These are phyloP conservation scores for Endocalyx cinctus DNA, from an alignment of 2,329 filamentous ascomycete species.

Conservation along the genomic window DNA sequence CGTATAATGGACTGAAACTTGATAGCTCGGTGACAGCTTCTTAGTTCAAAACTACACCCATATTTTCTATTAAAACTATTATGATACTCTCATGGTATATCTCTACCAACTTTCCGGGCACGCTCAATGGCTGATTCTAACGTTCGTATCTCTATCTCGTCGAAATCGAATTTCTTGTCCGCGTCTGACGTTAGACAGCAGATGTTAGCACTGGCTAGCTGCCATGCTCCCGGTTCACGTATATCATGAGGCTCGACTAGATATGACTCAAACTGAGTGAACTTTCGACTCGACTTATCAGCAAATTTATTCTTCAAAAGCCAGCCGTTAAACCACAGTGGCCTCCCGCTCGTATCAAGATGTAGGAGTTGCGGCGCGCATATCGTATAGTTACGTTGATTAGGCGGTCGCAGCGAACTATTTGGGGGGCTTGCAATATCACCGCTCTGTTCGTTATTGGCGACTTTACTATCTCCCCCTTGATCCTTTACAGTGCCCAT, in stretches of 20 bases:
- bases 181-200: constrained; percentile 28
- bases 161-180: constrained; percentile 18
- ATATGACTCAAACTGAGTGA: constrained; percentile 31
- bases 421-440: background rate
- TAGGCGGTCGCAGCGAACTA: background rate
- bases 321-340: constrained; percentile 45
- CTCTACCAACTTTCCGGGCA: too few relatives aligned
- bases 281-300: constrained; percentile 27
- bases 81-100: too few relatives aligned
- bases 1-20: too few relatives aligned
- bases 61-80: too few relatives aligned
- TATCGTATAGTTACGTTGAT: constrained; percentile 27
- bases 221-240: constrained; percentile 25
- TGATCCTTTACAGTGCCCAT: constrained; percentile 23
- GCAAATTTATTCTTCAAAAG: constrained; percentile 37
- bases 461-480: background rate
- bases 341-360: constrained; percentile 33
- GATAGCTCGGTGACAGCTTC: too few relatives aligned
- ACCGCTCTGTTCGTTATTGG: background rate
- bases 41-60: too few relatives aligned
- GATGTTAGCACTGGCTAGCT: constrained; percentile 29
- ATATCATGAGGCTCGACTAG: constrained; percentile 25
- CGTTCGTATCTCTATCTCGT: constrained; percentile 17
- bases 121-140: constrained; percentile 26
- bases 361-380: constrained; percentile 42